These are phyloP conservation scores for Leishmania arabica DNA, from an alignment of 208 protist species.

Conservation along the genomic window DNA sequence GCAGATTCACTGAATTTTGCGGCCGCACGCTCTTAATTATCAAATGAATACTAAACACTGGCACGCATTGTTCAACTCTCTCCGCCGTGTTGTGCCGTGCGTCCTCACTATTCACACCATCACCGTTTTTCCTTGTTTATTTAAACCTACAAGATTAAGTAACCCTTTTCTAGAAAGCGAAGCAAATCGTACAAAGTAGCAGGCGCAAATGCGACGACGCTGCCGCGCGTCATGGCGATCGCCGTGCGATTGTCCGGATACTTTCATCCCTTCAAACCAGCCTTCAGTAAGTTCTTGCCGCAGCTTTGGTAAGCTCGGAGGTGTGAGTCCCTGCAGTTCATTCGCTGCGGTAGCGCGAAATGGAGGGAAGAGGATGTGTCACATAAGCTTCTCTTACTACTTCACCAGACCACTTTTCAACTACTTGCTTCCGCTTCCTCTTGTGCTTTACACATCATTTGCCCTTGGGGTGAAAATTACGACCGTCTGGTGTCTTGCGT, in stretches of 20 bases:
- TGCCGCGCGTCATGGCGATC: neutral
- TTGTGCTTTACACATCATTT: neutral
- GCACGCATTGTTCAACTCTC: neutral
- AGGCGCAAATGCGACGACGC: neutral
- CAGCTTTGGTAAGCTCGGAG: neutral
- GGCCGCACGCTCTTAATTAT: neutral
- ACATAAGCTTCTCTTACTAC: slow-evolving; percentile 1
- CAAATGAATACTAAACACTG: neutral
- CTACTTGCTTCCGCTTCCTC: neutral
- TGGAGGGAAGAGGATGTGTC: neutral
- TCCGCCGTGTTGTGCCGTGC: slow-evolving; percentile 6
- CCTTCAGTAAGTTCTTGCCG: neutral
- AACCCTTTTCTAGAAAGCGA: slow-evolving; percentile 16
- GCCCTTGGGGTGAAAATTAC: neutral
- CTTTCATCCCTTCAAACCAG: neutral
- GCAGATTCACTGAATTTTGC: neutral
- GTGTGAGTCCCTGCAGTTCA: neutral
- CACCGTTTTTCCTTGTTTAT: slow-evolving; percentile 23
- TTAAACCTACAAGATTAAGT: slow-evolving; percentile 11
- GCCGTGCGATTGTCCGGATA: neutral
- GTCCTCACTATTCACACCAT: slow-evolving; percentile 12
- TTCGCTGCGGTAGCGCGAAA: neutral
- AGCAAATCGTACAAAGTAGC: slow-evolving; percentile 1
- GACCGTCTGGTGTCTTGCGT: neutral
- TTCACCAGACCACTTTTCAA: neutral